Evolutionary conservation across 108 stramenopile species (phyloP).

Genomic region (Discostella stelligeroides): DNA sequence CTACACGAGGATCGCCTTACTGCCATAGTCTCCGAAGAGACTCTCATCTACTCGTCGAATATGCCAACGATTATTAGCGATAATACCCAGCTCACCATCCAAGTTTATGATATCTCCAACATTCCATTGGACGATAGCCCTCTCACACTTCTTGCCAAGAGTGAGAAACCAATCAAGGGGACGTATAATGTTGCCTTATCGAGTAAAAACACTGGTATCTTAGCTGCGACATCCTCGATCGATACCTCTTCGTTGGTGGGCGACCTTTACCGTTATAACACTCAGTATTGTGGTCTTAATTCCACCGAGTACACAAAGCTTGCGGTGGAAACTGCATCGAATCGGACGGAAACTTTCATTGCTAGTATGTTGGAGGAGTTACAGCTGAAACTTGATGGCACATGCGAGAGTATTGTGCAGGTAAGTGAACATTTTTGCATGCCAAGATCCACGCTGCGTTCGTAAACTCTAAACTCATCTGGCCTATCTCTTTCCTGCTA

Average conservation of each 20-base stretch:
- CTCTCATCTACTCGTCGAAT: not conserved
- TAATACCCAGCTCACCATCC: conserved; percentile 24
- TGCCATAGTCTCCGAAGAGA: conserved; percentile 46
- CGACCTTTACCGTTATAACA: conserved; percentile 34
- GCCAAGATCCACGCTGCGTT: not conserved
- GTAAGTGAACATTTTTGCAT: not conserved
- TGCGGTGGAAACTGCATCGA: too few species aligned
- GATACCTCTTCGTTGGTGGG: conserved; percentile 29
- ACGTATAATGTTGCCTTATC: conserved; percentile 37
- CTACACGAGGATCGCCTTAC: conserved; percentile 42
- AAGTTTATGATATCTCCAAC: conserved; percentile 42
- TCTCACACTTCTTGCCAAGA: conserved; percentile 26
- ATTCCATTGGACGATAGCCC: conserved; percentile 46
- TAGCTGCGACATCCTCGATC: conserved; percentile 36
- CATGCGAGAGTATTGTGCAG: conserved; percentile 40
- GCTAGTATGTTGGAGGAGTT: conserved; percentile 46
- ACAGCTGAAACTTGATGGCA: conserved; percentile 26
- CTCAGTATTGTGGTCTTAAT: too few species aligned
- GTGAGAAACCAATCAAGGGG: conserved; percentile 42
- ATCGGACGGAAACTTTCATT: conserved; percentile 26
- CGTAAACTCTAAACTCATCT: not conserved
- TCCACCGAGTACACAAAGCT: too few species aligned
- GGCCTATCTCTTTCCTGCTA: conserved; percentile 10
- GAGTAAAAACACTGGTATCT: conserved; percentile 17
- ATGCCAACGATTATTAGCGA: conserved; percentile 20